Conservation (phyloP, 371 early-diverging fungal species). For the Choanephora cucurbitarum region DNA sequence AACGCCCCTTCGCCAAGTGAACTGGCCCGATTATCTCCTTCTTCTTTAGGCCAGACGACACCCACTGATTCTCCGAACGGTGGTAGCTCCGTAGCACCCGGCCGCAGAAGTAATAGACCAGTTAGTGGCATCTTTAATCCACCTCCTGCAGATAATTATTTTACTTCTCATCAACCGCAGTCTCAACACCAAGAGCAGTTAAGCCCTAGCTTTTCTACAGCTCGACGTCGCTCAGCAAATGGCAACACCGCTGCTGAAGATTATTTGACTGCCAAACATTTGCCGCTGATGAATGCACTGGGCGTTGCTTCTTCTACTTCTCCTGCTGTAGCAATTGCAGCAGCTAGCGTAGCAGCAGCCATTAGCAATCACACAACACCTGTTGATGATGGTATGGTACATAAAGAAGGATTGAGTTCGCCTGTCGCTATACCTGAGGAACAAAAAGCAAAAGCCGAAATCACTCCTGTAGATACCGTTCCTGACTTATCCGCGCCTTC, state of each 20-base stretch:
- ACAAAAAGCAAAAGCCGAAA: background rate
- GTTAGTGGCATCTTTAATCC: slow-evolving; percentile 29
- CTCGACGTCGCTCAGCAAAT: slow-evolving; percentile 2
- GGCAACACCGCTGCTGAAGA: slow-evolving; percentile 1
- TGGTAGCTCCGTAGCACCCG: background rate
- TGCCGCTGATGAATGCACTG: background rate
- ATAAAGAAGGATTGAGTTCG: background rate
- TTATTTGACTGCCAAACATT: slow-evolving; percentile 14
- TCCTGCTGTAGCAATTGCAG: slow-evolving; percentile 2
- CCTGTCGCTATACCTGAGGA: background rate
- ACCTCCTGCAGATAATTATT: slow-evolving; percentile 19
- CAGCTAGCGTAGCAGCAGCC: slow-evolving; percentile 4
- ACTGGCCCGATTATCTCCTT: background rate
- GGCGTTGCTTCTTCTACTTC: background rate
- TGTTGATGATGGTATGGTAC: background rate
- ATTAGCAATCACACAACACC: background rate
- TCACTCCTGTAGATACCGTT: background rate
- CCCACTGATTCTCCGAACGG: slow-evolving; percentile 2
- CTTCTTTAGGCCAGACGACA: background rate
- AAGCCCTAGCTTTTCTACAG: background rate
- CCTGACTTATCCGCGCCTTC: background rate
- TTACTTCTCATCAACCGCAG: slow-evolving; percentile 12
- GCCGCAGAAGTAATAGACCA: slow-evolving; percentile 11
- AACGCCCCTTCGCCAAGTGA: slow-evolving; percentile 1
- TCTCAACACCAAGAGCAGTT: background rate